A percentile compares a stretch with the other conserved stretches of the same genome.
Evolutionary conservation across 2,329 filamentous ascomycete species (phyloP).

Genomic region (Fusarium udum): DNA sequence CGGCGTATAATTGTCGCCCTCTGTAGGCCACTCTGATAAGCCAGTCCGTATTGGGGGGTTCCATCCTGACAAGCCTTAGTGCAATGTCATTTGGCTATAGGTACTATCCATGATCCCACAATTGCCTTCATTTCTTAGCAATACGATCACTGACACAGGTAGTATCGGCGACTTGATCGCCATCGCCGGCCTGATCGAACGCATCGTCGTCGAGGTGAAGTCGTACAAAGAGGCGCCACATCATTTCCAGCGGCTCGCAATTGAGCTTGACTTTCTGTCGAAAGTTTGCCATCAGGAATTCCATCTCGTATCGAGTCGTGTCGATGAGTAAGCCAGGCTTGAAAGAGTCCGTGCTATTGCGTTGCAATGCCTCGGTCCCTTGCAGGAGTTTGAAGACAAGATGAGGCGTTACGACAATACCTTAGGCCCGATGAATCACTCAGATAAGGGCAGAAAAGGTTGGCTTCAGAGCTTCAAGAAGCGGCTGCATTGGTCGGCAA

Average conservation of each 20-base stretch:
- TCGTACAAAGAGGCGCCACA: neutral
- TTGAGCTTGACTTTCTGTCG: neutral
- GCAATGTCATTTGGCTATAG: neutral
- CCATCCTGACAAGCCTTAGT: neutral
- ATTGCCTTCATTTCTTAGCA: too few species aligned
- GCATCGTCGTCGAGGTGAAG: neutral
- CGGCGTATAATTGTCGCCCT: neutral
- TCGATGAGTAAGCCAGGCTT: neutral
- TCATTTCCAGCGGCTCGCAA: neutral
- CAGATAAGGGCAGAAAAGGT: neutral
- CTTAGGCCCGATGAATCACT: too few species aligned
- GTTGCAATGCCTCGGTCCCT: neutral
- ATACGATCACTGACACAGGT: too few species aligned
- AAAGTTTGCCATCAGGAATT: neutral
- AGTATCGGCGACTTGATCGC: neutral
- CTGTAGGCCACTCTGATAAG: neutral
- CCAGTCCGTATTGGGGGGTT: neutral
- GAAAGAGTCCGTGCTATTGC: neutral
- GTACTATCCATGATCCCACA: neutral
- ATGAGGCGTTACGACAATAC: neutral
- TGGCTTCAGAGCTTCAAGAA: neutral
- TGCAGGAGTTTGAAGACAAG: neutral
- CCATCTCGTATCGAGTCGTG: neutral
- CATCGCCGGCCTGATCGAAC: neutral
- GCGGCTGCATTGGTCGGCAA: neutral